Conservation (phyloP, 306 rosid species). For the Oxytropis ochrocephala region DNA sequence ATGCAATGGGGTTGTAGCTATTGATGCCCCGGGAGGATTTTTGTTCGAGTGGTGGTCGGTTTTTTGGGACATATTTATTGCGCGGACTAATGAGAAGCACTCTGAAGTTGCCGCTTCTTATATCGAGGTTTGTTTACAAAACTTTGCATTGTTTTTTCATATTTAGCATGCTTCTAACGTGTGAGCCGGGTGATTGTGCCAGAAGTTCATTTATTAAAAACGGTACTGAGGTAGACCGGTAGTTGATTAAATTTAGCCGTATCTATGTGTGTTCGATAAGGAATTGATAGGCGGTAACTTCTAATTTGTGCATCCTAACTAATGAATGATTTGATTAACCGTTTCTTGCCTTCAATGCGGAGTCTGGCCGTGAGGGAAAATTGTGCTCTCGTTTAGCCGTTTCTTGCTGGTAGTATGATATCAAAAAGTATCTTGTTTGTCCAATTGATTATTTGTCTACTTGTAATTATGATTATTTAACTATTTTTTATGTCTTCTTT, state of each 20-base stretch:
- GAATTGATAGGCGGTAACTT: neutral
- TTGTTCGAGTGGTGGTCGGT: constrained; percentile 99
- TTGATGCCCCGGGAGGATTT: constrained; percentile 98
- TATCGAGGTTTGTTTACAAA: constrained; percentile 67
- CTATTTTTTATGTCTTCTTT: neutral
- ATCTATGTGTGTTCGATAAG: neutral
- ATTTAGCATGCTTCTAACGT: neutral
- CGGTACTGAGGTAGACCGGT: neutral
- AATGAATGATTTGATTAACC: neutral
- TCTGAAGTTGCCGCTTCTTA: constrained; percentile 98
- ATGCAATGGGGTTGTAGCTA: constrained; percentile 55
- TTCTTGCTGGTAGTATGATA: neutral
- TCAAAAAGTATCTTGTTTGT: too few relatives aligned
- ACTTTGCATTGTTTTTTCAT: neutral
- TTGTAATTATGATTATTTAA: neutral
- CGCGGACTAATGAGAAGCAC: constrained; percentile 97
- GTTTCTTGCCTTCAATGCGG: too few relatives aligned
- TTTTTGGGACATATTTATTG: constrained; percentile 98
- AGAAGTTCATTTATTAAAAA: neutral
- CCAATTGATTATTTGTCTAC: neutral
- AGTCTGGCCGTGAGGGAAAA: too few relatives aligned
- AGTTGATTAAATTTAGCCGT: neutral
- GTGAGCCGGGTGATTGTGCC: neutral
- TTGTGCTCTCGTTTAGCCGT: neutral
- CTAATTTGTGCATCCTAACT: neutral